Conservation (phyloP, 306 rosid species). For the Mimosa pudica region DNA sequence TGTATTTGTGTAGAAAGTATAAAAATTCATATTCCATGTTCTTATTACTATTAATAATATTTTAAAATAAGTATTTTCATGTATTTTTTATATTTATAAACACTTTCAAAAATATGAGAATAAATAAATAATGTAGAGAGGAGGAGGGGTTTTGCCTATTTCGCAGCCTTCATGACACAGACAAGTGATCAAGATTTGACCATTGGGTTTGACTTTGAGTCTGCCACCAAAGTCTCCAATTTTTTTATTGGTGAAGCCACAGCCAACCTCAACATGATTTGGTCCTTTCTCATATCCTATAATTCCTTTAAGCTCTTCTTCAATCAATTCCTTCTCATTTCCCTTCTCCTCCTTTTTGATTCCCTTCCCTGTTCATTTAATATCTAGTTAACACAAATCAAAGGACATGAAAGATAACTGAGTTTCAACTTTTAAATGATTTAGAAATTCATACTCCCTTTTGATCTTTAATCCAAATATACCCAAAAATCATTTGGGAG, state of each 20-base stretch:
- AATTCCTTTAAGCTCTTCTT: conserved; percentile 31
- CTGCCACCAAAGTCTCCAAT: conserved; percentile 46
- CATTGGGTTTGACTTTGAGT: conserved; percentile 36
- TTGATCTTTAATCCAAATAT: neutral
- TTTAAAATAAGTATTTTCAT: no score
- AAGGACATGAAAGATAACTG: neutral
- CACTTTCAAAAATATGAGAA: no score
- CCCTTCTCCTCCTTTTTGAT: neutral
- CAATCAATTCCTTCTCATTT: conserved; percentile 22
- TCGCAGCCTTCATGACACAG: conserved; percentile 31
- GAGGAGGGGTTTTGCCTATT: conserved; percentile 30
- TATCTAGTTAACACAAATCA: neutral
- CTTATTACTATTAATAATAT: no score
- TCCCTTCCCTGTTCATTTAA: neutral
- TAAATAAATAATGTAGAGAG: neutral
- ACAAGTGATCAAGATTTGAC: conserved; percentile 45
- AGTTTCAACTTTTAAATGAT: neutral
- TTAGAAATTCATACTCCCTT: neutral
- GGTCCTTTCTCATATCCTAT: conserved; percentile 33
- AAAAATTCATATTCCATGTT: no score
- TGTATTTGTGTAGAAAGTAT: no score
- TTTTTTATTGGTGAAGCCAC: conserved; percentile 51
- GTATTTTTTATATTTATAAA: no score
- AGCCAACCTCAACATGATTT: conserved; percentile 44
- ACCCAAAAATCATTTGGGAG: neutral